Evolutionary conservation across 2,329 filamentous ascomycete genomes (phyloP), one percentile per base, ranked within the genome.

Genomic region (Alternaria longipes): DNA sequence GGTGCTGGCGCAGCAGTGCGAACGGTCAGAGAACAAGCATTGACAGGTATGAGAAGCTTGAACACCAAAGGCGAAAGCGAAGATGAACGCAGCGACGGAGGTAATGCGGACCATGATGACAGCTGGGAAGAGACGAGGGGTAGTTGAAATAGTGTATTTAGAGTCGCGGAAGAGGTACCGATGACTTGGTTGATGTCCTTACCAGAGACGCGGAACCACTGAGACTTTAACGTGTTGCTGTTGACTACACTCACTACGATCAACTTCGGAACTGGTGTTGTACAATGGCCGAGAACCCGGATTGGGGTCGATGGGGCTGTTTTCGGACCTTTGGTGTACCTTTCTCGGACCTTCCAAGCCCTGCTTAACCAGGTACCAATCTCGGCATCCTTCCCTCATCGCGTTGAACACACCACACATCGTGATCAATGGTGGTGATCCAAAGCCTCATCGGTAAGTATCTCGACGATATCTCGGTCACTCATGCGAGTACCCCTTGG

Each of bases 351-450:
- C 46, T 50, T 16, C 14, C 34, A 50, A 16, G 16, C 9, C 46
- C 14, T 50, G 20, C 46, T 36, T 32, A n/a, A 36, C 46, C n/a
- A 36, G 32, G 32, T 50, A 50, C 46, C 46, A 36, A 50, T 50
- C 46, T 50, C 46, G 46, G 46, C 46, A 34, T 50, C 14, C 46
- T 50, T 50, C 46, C 46, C 46, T 24, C 46, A 36, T 49, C 9
- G 14, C 20, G 20, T 26, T 36, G 14, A 14, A 50, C 46, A 26
- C 46, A 50, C 46, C 32, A 20, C 20, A 50, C 20, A 50, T n/a
- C 4, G 20, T 4, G 16, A 50, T 2, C 2, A 50, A 36, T 6
- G 1, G 46, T n/a, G 46, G 8, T 4, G 46, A 50, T 36, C 46
- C 24, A 26, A 50, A 50, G 46, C 46, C 46, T 36, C 20, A 50